phyloP scores from a whole-genome alignment of 2,329 filamentous ascomycete genomes.

The Gaeumannomyces tritici region DNA sequence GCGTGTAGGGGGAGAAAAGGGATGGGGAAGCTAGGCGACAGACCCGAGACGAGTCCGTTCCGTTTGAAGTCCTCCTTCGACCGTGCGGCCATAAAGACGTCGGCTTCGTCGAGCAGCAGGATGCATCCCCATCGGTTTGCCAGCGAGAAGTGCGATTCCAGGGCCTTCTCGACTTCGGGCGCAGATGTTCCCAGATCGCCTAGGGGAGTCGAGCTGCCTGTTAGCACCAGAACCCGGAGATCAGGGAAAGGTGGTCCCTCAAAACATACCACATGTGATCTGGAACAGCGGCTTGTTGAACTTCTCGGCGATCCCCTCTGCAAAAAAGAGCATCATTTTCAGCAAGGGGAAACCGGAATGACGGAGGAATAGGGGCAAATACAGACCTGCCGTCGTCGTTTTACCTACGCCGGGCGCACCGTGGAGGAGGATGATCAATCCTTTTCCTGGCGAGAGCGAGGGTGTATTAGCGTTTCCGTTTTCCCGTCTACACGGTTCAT shows the following conservation, averaged over 20 bases:
- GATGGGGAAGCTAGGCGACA: too few relatives aligned
- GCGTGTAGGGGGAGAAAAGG: too few relatives aligned
- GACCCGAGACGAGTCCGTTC: constrained; percentile 20
- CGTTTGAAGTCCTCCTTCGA: constrained; percentile 14
- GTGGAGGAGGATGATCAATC: constrained; percentile 21
- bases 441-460: too few relatives aligned
- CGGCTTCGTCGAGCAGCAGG: constrained; percentile 15
- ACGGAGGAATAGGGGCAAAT: too few relatives aligned
- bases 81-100: constrained; percentile 14
- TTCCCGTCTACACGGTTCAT: too few relatives aligned
- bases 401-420: constrained; percentile 23
- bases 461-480: too few relatives aligned
- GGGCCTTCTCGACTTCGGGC: constrained; percentile 15
- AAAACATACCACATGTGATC: constrained; percentile 4
- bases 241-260: too few relatives aligned
- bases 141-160: constrained; percentile 14
- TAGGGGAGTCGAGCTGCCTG: too few relatives aligned
- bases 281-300: constrained; percentile 10
- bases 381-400: constrained; percentile 16
- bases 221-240: too few relatives aligned
- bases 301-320: constrained; percentile 12
- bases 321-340: too few relatives aligned
- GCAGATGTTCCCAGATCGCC: constrained; percentile 22
- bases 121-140: constrained; percentile 14
- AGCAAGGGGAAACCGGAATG: too few relatives aligned